phyloP scores from a whole-genome alignment of 1,139 yeast genomes.

The Tardiomyces digboiensis region DNA sequence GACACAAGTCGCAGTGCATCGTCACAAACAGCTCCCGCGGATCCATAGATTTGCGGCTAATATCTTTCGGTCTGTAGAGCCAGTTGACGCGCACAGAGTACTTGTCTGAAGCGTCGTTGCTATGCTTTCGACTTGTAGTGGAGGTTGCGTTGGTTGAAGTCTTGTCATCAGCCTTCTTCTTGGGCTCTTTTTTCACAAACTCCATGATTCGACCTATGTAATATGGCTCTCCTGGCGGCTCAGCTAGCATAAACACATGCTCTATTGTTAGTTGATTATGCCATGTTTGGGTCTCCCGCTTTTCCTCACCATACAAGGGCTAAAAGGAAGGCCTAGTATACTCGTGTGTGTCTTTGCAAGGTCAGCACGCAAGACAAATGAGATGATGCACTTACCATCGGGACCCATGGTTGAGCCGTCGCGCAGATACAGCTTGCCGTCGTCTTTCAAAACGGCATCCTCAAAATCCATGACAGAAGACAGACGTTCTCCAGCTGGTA shows the following conservation, averaged over 20 bases:
- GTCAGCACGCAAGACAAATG: too few species aligned
- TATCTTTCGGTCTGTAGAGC: conserved; percentile 87
- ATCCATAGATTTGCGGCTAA: conserved; percentile 56
- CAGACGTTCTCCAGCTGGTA: conserved; percentile 18
- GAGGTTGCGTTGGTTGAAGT: neutral
- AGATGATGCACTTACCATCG: conserved; percentile 25
- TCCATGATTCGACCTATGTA: conserved; percentile 82
- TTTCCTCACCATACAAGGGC: neutral
- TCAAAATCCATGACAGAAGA: conserved; percentile 28
- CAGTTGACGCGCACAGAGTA: conserved; percentile 64
- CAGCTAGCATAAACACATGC: conserved; percentile 76
- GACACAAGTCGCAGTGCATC: conserved; percentile 81
- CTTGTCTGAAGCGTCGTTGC: neutral
- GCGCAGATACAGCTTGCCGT: conserved; percentile 25
- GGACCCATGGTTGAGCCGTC: conserved; percentile 25
- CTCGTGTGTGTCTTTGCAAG: too few species aligned
- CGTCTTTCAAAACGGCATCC: conserved; percentile 30
- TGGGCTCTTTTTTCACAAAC: conserved; percentile 34
- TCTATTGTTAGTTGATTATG: conserved; percentile 30
- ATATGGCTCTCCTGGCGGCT: conserved; percentile 94
- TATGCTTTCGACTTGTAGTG: neutral
- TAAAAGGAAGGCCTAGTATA: too few species aligned
- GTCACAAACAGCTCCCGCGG: conserved; percentile 75
- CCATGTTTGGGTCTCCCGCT: neutral
- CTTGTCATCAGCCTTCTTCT: neutral